Evolutionary conservation across 2,329 filamentous ascomycete genomes (phyloP).

Genomic region (Thyridium curvatum): DNA sequence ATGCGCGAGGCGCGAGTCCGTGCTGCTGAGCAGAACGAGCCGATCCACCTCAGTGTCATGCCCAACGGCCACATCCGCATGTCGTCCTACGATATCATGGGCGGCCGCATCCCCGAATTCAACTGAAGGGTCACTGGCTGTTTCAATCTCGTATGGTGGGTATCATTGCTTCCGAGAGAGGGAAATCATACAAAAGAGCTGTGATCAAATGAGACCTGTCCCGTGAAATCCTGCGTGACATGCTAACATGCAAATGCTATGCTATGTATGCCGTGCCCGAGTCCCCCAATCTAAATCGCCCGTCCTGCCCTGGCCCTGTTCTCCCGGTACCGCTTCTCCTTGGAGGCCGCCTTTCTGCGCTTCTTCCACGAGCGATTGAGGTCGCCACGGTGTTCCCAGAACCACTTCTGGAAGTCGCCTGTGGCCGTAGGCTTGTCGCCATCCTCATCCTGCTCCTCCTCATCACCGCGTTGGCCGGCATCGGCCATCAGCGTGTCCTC

Average conservation of each 20-base stretch:
- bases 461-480: conserved; percentile 7
- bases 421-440: conserved; percentile 16
- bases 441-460: conserved; percentile 18
- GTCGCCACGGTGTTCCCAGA: conserved; percentile 61
- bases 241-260: not conserved
- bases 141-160: no score
- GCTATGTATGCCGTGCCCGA: no score
- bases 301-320: conserved; percentile 49
- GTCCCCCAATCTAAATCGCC: conserved; percentile 29
- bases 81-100: not conserved
- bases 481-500: conserved; percentile 12
- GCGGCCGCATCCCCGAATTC: not conserved
- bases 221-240: not conserved
- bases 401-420: conserved; percentile 59
- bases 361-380: conserved; percentile 62
- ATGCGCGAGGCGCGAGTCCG: no score
- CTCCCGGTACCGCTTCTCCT: conserved; percentile 62
- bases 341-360: conserved; percentile 53
- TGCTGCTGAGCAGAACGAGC: no score
- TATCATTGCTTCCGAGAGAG: no score
- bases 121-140: no score
- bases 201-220: no score
- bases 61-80: not conserved
- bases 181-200: no score
- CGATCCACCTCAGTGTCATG: not conserved